Conservation (phyloP, 2,329 filamentous ascomycete species). For the Escovopsis sp. region DNA sequence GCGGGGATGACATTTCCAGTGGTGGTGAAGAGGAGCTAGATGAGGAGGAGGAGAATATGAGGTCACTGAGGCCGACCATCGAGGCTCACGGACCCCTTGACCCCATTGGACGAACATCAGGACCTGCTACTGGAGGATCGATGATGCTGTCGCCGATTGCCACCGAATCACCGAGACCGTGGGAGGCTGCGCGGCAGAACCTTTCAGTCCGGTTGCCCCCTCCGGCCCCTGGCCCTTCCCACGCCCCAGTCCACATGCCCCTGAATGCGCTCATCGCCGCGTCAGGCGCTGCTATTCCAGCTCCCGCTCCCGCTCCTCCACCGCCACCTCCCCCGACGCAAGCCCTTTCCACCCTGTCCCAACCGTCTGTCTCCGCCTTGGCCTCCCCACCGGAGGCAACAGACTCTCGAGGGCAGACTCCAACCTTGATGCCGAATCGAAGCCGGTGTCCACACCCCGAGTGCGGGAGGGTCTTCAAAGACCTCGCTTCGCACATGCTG, state of each 20-base stretch:
- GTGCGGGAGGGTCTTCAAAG: conserved; percentile 46
- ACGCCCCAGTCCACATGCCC: too few species aligned
- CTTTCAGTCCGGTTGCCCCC: not conserved
- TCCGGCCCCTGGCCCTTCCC: not conserved
- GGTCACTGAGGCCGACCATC: not conserved
- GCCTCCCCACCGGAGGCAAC: not conserved
- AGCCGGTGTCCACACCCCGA: conserved; percentile 41
- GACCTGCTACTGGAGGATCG: conserved; percentile 1
- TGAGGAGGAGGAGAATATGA: conserved; percentile 8
- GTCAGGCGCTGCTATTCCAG: not conserved
- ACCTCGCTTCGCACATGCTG: conserved; percentile 77
- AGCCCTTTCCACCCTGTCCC: not conserved
- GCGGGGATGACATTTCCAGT: conserved; percentile 22
- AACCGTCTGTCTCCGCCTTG: not conserved
- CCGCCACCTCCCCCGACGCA: conserved; percentile 1
- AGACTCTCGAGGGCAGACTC: not conserved
- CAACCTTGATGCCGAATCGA: conserved; percentile 16
- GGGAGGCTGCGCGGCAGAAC: conserved; percentile 2
- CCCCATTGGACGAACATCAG: too few species aligned
- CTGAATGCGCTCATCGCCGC: too few species aligned
- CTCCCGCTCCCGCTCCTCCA: conserved; percentile 1
- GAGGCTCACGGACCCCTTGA: not conserved
- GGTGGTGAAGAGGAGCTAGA: conserved; percentile 37
- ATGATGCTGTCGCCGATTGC: conserved; percentile 4
- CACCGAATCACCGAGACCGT: conserved; percentile 1